These are phyloP conservation scores for Coniochaeta pulveracea DNA, from an alignment of 2,329 filamentous ascomycete species.

Conservation along the genomic window DNA sequence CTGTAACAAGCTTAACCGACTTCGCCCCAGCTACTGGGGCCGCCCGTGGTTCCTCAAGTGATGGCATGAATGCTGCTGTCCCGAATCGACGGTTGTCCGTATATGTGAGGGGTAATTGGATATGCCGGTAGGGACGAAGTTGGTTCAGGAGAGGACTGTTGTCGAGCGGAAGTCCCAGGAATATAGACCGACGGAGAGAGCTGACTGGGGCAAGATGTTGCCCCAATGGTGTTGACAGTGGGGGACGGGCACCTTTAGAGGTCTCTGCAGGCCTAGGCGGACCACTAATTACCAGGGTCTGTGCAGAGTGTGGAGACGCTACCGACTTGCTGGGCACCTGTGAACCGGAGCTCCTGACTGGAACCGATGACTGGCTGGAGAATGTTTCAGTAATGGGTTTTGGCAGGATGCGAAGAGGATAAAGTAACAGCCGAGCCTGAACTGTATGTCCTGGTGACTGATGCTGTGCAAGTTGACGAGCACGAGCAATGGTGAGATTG, in stretches of 20 bases:
- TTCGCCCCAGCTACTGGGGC: slow-evolving; percentile 12
- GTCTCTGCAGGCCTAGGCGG: slow-evolving; percentile 3
- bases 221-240: slow-evolving; percentile 3
- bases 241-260: slow-evolving; percentile 5
- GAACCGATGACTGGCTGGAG: too few species aligned
- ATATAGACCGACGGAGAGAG: slow-evolving; percentile 1
- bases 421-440: too few species aligned
- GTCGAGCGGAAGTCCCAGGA: too few species aligned
- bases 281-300: slow-evolving; percentile 9
- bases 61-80: slow-evolving; percentile 3
- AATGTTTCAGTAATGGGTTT: too few species aligned
- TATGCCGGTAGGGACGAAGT: too few species aligned
- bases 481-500: too few species aligned
- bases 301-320: slow-evolving; percentile 13
- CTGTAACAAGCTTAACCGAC: slow-evolving; percentile 40
- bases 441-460: too few species aligned
- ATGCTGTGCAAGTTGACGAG: too few species aligned
- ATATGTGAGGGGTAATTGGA: neutral
- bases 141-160: too few species aligned
- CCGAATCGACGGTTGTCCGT: neutral
- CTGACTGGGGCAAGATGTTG: slow-evolving; percentile 2
- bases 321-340: slow-evolving; percentile 11
- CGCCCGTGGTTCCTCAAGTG: slow-evolving; percentile 1
- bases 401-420: too few species aligned
- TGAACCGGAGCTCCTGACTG: too few species aligned